A percentile compares a stretch with the other conserved stretches of the same genome.
phyloP scores from a whole-genome alignment of 768 basidiomycete genomes.

The Pulveroboletus ravenelii region DNA sequence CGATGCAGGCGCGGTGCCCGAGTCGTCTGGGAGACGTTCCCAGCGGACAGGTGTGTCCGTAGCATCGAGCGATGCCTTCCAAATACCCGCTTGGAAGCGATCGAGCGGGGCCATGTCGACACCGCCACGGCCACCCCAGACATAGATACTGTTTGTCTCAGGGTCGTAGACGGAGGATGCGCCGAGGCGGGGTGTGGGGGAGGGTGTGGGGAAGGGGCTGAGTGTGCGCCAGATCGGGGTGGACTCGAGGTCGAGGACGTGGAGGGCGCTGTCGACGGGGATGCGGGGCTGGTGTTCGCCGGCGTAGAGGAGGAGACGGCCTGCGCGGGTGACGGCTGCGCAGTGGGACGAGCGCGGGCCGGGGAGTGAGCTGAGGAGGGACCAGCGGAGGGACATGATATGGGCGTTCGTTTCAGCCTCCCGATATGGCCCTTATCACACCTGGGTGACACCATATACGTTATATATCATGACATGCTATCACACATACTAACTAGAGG shows the following conservation, averaged over 20 bases:
- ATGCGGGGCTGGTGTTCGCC: constrained; percentile 41
- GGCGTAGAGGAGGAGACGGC: constrained; percentile 35
- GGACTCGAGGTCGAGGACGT: constrained; percentile 20
- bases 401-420: neutral
- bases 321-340: constrained; percentile 26
- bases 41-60: constrained; percentile 16
- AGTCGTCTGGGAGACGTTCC: constrained; percentile 29
- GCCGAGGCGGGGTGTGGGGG: constrained; percentile 19
- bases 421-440: too few relatives aligned
- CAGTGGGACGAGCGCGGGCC: constrained; percentile 41
- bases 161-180: constrained; percentile 21
- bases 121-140: constrained; percentile 46
- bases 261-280: constrained; percentile 36
- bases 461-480: too few relatives aligned
- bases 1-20: constrained; percentile 26
- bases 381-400: constrained; percentile 26
- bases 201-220: constrained; percentile 15
- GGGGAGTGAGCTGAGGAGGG: constrained; percentile 18
- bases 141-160: constrained; percentile 25
- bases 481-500: too few relatives aligned
- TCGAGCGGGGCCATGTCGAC: constrained; percentile 35
- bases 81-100: constrained; percentile 26
- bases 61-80: constrained; percentile 20
- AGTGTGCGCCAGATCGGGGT: constrained; percentile 16
- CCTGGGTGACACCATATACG: too few relatives aligned